phyloP scores from a whole-genome alignment of 2,329 filamentous ascomycete genomes.

The Xylariaceae sp. region DNA sequence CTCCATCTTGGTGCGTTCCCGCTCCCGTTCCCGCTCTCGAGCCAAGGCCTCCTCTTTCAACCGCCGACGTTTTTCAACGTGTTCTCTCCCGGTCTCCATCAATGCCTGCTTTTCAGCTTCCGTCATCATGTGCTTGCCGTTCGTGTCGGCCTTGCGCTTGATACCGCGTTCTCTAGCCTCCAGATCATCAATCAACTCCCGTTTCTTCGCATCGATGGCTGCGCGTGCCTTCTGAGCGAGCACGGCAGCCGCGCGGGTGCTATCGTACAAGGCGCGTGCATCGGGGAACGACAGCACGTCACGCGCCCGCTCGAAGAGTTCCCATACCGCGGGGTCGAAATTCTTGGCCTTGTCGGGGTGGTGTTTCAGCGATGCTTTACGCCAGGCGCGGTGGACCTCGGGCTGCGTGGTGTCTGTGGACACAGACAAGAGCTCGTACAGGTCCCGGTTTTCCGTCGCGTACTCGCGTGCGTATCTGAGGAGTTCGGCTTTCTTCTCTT shows the following conservation, averaged over 20 bases:
- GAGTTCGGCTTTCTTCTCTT: conserved; percentile 44
- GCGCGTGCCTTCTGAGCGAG: conserved; percentile 67
- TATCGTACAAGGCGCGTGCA: conserved; percentile 73
- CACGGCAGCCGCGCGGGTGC: conserved; percentile 63
- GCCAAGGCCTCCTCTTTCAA: conserved; percentile 40
- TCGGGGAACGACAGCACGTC: conserved; percentile 70
- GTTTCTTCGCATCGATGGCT: conserved; percentile 65
- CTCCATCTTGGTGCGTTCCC: conserved; percentile 29
- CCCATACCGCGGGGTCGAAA: conserved; percentile 77
- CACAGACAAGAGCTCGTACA: conserved; percentile 71
- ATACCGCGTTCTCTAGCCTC: conserved; percentile 69
- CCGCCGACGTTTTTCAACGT: conserved; percentile 39
- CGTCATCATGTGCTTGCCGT: conserved; percentile 14
- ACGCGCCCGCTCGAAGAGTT: conserved; percentile 78
- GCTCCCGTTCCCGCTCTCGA: conserved; percentile 36
- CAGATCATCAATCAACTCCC: conserved; percentile 79
- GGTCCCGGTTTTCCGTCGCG: conserved; percentile 58
- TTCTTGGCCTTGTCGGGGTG: conserved; percentile 85
- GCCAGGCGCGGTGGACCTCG: conserved; percentile 77
- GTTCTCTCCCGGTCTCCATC: conserved; percentile 33
- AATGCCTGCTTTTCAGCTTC: conserved; percentile 26
- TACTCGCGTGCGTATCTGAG: conserved; percentile 52
- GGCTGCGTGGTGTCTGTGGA: conserved; percentile 58
- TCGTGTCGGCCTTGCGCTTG: conserved; percentile 45
- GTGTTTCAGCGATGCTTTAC: conserved; percentile 75